These are phyloP conservation scores for Betula pendula DNA, from an alignment of 306 rosid species.

Conservation along the genomic window DNA sequence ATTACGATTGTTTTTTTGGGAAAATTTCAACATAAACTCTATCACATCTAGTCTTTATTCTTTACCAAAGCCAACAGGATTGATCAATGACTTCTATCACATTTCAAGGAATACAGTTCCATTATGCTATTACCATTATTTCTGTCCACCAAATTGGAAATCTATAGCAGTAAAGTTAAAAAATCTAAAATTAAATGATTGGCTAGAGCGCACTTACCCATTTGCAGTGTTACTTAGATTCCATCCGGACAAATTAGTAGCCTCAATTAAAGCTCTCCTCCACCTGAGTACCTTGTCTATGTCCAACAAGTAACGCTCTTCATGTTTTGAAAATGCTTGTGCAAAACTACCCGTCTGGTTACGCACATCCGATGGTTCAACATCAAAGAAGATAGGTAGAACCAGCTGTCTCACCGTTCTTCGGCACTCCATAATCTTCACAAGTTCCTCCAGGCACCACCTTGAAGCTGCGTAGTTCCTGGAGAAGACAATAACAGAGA, in stretches of 20 bases:
- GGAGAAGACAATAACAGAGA: constrained; percentile 4
- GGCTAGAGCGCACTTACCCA: background rate
- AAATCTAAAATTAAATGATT: no score
- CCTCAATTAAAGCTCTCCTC: constrained; percentile 21
- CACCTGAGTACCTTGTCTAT: background rate
- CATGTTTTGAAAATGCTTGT: background rate
- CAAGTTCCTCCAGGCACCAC: constrained; percentile 24
- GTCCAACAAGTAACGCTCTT: no score
- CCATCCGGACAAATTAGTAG: constrained; percentile 22
- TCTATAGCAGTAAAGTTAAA: no score
- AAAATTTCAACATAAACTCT: no score
- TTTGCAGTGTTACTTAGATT: background rate
- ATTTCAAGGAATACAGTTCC: no score
- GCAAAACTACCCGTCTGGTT: constrained; percentile 2
- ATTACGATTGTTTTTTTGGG: no score
- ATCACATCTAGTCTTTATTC: no score
- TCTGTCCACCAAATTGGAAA: no score
- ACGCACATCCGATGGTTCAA: constrained; percentile 10
- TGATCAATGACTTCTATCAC: no score
- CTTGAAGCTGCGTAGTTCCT: constrained; percentile 1
- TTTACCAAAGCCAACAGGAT: no score
- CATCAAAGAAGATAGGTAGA: constrained; percentile 13
- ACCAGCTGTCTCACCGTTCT: constrained; percentile 1
- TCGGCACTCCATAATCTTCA: constrained; percentile 5
- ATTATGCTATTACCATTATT: no score